Percentiles rank a stretch among this genome's conserved stretches.
Evolutionary conservation across 805 yeast species (phyloP).

Genomic region (Spathaspora arborariae): DNA sequence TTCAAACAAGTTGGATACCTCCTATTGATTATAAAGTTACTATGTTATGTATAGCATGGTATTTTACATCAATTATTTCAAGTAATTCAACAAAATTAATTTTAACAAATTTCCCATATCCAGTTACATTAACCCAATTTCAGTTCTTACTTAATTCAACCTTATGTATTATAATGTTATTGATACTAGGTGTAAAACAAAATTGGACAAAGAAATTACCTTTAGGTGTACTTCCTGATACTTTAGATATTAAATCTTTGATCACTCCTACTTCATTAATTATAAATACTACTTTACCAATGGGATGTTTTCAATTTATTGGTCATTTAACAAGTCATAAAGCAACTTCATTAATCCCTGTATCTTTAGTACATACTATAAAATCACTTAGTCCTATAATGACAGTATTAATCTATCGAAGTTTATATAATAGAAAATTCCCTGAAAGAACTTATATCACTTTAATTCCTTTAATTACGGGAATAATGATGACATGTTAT

Average conservation of each 20-base stretch:
- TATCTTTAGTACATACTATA: constrained; percentile 91
- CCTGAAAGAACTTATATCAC: constrained; percentile 69
- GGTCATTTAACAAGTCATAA: constrained; percentile 91
- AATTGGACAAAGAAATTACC: constrained; percentile 33
- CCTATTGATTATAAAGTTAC: constrained; percentile 22
- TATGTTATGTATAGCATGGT: constrained; percentile 71
- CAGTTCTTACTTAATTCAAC: constrained; percentile 75
- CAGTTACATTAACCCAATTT: constrained; percentile 84
- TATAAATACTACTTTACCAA: constrained; percentile 73
- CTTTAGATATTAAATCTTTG: constrained; percentile 33
- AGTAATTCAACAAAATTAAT: constrained; percentile 80
- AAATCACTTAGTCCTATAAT: constrained; percentile 88
- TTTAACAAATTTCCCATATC: constrained; percentile 64
- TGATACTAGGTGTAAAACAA: not conserved
- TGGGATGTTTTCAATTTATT: constrained; percentile 89
- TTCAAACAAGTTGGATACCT: constrained; percentile 20
- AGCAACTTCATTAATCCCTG: constrained; percentile 89
- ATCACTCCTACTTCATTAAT: constrained; percentile 52
- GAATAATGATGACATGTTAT: constrained; percentile 79
- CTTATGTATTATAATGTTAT: constrained; percentile 46
- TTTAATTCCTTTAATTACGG: constrained; percentile 70
- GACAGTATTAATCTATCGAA: constrained; percentile 76
- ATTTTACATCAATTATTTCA: constrained; percentile 72
- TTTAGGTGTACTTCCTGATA: constrained; percentile 45
- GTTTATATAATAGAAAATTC: constrained; percentile 57